Conservation (phyloP, 139 green algal species). For the Tetradesmus lagerheimii region DNA sequence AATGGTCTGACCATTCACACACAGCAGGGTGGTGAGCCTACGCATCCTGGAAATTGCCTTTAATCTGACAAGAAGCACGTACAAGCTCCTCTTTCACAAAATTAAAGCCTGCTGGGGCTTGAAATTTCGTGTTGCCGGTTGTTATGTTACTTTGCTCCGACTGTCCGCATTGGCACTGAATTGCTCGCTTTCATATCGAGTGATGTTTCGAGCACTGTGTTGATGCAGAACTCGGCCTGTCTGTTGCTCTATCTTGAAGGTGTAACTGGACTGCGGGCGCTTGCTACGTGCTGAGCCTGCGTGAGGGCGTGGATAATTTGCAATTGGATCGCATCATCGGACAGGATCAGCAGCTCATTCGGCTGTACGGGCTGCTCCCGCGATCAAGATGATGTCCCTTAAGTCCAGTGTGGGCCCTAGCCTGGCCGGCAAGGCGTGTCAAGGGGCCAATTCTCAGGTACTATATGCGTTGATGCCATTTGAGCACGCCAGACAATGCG, state of each 20-base stretch:
- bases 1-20: too few relatives aligned
- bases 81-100: too few relatives aligned
- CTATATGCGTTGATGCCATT: not conserved
- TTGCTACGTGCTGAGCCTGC: not conserved
- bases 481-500: not conserved
- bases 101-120: too few relatives aligned
- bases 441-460: not conserved
- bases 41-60: not conserved
- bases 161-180: not conserved
- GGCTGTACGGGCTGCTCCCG: not conserved
- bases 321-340: not conserved
- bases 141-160: not conserved
- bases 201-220: not conserved
- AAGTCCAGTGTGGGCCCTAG: not conserved
- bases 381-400: constrained; percentile 28
- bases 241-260: not conserved
- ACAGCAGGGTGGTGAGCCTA: not conserved
- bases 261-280: not conserved
- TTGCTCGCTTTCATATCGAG: not conserved
- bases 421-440: constrained; percentile 8
- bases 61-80: too few relatives aligned
- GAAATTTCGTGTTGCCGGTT: not conserved
- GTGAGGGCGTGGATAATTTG: not conserved
- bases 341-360: not conserved
- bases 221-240: not conserved